Conservation (phyloP, 2,329 filamentous ascomycete genomes). For the Trichoderma arundinaceum region DNA sequence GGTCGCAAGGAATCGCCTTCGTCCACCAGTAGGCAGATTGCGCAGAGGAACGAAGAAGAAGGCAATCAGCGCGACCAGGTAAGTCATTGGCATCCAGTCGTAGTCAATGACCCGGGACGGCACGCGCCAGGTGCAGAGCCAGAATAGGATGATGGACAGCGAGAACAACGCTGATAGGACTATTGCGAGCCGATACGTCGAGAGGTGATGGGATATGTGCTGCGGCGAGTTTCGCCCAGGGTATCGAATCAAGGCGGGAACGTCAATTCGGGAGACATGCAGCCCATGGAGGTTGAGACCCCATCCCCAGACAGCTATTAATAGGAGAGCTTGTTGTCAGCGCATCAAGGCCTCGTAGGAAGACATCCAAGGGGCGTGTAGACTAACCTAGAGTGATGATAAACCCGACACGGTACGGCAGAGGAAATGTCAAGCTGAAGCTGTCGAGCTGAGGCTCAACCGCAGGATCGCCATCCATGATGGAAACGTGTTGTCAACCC, state of each 20-base stretch:
- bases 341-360: background rate
- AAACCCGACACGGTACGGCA: conserved; percentile 87
- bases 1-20: conserved; percentile 75
- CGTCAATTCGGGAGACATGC: conserved; percentile 79
- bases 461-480: conserved; percentile 76
- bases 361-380: conserved; percentile 25
- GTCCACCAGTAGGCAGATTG: conserved; percentile 70
- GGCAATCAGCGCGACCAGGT: conserved; percentile 73
- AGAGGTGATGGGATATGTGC: conserved; percentile 76
- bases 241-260: conserved; percentile 85
- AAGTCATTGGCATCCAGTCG: conserved; percentile 85
- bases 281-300: conserved; percentile 90
- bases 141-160: conserved; percentile 80
- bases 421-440: conserved; percentile 84
- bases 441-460: conserved; percentile 76
- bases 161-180: conserved; percentile 74
- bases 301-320: conserved; percentile 92
- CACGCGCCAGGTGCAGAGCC: conserved; percentile 75
- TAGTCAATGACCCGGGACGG: conserved; percentile 73
- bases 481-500: conserved; percentile 28
- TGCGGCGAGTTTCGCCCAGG: conserved; percentile 72
- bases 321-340: background rate
- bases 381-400: conserved; percentile 80
- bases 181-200: conserved; percentile 84
- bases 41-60: conserved; percentile 77